Evolutionary conservation across 139 green algal genomes (phyloP).

Genomic region (Chlamydomonas sphaeroides): DNA sequence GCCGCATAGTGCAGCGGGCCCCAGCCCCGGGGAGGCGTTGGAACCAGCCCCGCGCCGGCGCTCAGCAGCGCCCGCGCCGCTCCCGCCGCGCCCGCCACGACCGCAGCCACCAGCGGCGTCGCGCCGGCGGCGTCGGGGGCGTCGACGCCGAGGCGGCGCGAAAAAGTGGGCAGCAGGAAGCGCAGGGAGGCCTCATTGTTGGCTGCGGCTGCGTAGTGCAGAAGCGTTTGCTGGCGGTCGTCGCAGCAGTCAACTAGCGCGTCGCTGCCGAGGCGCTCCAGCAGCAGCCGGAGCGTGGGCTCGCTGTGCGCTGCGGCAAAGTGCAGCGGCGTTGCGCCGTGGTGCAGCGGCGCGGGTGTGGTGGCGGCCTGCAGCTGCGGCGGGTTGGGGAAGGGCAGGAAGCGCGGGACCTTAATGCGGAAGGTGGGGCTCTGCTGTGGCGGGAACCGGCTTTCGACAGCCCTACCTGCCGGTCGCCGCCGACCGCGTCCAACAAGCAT

Average conservation of each 20-base stretch:
- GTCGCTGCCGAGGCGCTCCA: neutral
- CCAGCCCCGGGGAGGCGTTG: neutral
- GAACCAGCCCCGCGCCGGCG: neutral
- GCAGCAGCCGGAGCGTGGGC: neutral
- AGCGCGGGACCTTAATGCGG: no score
- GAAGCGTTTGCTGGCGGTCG: constrained; percentile 11
- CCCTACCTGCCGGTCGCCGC: no score
- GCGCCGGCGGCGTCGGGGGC: neutral
- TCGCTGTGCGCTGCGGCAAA: neutral
- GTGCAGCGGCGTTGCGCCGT: constrained; percentile 2
- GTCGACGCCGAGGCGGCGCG: neutral
- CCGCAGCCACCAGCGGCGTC: neutral
- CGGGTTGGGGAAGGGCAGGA: no score
- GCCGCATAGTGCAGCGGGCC: constrained; percentile 14
- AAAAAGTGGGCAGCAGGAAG: constrained; percentile 19
- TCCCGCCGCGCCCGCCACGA: neutral
- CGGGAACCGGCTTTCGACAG: no score
- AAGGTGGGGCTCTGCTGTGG: no score
- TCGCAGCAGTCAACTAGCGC: neutral
- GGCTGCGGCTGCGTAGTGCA: constrained; percentile 2
- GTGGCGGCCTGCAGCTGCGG: neutral
- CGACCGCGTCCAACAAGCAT: neutral
- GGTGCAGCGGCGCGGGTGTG: neutral
- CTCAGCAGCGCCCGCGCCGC: neutral
- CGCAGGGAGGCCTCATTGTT: constrained; percentile 7